Conservation (phyloP, 2,329 filamentous ascomycete genomes). For the Aplosporella prunicola region DNA sequence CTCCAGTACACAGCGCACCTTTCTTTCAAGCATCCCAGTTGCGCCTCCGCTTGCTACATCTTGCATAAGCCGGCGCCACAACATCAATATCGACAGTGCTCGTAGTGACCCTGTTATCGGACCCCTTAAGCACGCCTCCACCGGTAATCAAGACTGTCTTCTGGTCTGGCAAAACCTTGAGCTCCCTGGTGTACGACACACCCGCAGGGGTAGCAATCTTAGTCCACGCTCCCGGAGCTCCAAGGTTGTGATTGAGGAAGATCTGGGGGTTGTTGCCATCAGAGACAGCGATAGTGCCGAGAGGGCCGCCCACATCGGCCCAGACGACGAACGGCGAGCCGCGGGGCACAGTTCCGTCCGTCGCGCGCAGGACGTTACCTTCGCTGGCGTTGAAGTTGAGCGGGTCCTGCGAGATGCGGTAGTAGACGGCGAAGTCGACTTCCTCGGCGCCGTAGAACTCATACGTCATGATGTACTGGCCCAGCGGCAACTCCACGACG, state of each 20-base stretch:
- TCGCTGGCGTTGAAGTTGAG: constrained; percentile 36
- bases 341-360: constrained; percentile 36
- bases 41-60: too few relatives aligned
- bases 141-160: constrained; percentile 1
- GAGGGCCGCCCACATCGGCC: constrained; percentile 34
- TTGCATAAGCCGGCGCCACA: too few relatives aligned
- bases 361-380: constrained; percentile 34
- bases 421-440: constrained; percentile 43
- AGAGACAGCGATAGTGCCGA: constrained; percentile 43
- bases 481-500: constrained; percentile 48
- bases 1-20: too few relatives aligned
- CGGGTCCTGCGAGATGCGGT: constrained; percentile 40
- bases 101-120: constrained; percentile 18
- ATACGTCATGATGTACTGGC: constrained; percentile 55
- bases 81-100: constrained; percentile 10
- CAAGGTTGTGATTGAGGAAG: constrained; percentile 40
- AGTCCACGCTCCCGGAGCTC: constrained; percentile 36
- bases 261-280: constrained; percentile 32
- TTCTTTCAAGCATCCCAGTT: too few relatives aligned
- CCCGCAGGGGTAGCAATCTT: constrained; percentile 34
- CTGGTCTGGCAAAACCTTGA: constrained; percentile 30
- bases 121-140: constrained; percentile 15
- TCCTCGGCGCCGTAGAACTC: constrained; percentile 47
- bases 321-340: constrained; percentile 45
- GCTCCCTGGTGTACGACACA: constrained; percentile 37